Base-by-base conservation (phyloP, 1,284 basidiomycete genomes). In the Puccinia triticina region DNA sequence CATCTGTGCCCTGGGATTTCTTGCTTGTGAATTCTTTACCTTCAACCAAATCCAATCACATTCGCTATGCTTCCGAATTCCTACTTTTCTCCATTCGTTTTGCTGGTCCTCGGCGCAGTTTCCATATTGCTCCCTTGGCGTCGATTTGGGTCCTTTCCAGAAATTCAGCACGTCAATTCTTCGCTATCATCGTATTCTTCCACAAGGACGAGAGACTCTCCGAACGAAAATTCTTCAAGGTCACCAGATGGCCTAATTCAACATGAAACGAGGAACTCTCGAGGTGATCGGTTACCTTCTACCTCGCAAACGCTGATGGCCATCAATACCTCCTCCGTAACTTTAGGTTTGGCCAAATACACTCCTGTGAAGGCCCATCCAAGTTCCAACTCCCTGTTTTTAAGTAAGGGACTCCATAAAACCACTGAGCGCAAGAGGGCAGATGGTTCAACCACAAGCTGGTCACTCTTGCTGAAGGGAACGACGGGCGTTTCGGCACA, bases 401-500 rank as follows among this genome's bases (percentile, higher is more conserved):
- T 29, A 29, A 46, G n/a, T 48, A 10, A 46, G n/a, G n/a, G n/a
- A 46, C 11, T 48, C 23, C 66, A 11, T 18, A n/a, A 43, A 29
- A 29, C 23, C 40, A 23, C 43, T 48, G 10, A n/a, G 66, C 66
- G 61, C 21, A 66, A 66, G 34, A 66, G 61, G 61, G 18, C 16
- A 40, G 18, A 23, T 34, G 11, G 3, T n/a, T 37, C 61, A 18
- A 66, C 18, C 34, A 10, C 34, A 66, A 40, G 61, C 34, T 66
- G 61, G 61, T 66, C 61, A 11, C 61, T 66, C 61, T 21, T 66
- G 61, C 34, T 37, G 61, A 5, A 34, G 18, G 61, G 61, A 66
- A 40, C 29, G 12, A 80, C 66, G 23, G 77, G 77, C 37, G 77
- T 80, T 69, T 26, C 66, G 14, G 77, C 77, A n/a, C 67, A 69